Evolutionary conservation across 2,329 filamentous ascomycete genomes (phyloP), one percentile per base, ranked within the genome.

Genomic region (Hypoxylon sp.): DNA sequence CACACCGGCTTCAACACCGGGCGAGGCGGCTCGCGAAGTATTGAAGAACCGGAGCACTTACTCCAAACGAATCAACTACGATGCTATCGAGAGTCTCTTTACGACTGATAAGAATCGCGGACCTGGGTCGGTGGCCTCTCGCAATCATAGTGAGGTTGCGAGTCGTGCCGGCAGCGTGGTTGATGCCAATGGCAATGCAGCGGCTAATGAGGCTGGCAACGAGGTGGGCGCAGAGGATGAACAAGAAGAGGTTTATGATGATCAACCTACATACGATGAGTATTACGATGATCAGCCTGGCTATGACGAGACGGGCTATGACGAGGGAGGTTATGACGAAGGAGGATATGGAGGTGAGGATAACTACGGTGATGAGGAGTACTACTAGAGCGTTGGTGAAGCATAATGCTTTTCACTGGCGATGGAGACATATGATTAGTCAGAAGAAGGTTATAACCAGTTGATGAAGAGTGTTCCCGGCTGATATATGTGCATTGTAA

Each of bases 31-130:
- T 12, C 83, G 87, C 66, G 85, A 87, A 60, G 90, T 90, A 70
- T 82, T 92, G 75, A 90, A 91, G 76, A 86, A 88, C 12, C 83
- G 90, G 47, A 86, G 86, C 0, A 70, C 69, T 0, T 91, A 89
- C 78, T 92, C 89, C 67, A 91, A 89, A 78, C 90, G 91, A 74
- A 91, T 94, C 75, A 92, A 93, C 71, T 93, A 93, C 77, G 85
- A 87, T 57, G 86, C 85, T 37, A 85, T 90, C 67, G 81, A 83
- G 46, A 84, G 81, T 63, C 82, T 90, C 23, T 89, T 90, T 66
- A 58, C 61, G 1, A 83, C 80, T 70, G 77, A 78, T 21, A 79
- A 81, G 67, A 75, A 76, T 32, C 77, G 75, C 1, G 83, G 82
- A 0, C 81, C 84, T 0, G 85, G 85, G 0, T 86, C 84, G 23